phyloP scores from a whole-genome alignment of 2,329 filamentous ascomycete genomes.

The Colletotrichum sp. region DNA sequence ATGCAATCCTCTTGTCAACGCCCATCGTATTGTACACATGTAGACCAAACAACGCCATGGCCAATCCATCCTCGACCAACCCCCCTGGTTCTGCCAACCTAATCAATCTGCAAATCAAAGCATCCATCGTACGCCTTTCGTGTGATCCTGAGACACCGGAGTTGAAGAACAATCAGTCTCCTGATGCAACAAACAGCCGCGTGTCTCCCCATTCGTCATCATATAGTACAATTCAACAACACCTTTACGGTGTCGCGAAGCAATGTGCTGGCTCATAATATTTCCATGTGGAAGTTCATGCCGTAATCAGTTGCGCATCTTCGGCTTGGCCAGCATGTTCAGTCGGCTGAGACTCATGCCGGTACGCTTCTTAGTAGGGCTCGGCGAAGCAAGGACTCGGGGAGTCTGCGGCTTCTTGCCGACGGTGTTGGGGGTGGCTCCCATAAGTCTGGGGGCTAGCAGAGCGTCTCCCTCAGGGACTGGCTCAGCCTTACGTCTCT shows the following conservation, averaged over 20 bases:
- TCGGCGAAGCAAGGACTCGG: constrained; percentile 32
- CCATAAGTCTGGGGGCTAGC: constrained; percentile 52
- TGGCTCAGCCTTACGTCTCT: constrained; percentile 61
- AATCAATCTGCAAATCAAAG: neutral
- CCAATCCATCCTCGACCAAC: neutral
- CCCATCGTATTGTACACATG: constrained; percentile 11
- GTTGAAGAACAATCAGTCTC: neutral
- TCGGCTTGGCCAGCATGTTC: constrained; percentile 66
- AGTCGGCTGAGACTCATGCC: constrained; percentile 63
- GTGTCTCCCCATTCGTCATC: neutral
- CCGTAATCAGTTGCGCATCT: constrained; percentile 52
- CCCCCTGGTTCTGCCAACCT: neutral
- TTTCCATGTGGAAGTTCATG: neutral
- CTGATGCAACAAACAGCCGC: neutral
- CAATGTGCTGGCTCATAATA: neutral
- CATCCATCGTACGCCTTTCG: constrained; percentile 9
- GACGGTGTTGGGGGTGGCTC: constrained; percentile 35
- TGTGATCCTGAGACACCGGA: neutral
- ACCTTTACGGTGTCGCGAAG: neutral
- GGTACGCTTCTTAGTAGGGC: constrained; percentile 56
- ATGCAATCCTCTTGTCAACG: neutral
- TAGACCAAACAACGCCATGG: constrained; percentile 3
- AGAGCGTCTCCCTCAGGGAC: constrained; percentile 58
- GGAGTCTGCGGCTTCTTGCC: constrained; percentile 39
- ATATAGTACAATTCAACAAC: constrained; percentile 12